Percentiles rank a stretch among this genome's conserved stretches.
phyloP scores from a whole-genome alignment of 768 basidiomycete species.

The Candolleomyces aberdarensis region DNA sequence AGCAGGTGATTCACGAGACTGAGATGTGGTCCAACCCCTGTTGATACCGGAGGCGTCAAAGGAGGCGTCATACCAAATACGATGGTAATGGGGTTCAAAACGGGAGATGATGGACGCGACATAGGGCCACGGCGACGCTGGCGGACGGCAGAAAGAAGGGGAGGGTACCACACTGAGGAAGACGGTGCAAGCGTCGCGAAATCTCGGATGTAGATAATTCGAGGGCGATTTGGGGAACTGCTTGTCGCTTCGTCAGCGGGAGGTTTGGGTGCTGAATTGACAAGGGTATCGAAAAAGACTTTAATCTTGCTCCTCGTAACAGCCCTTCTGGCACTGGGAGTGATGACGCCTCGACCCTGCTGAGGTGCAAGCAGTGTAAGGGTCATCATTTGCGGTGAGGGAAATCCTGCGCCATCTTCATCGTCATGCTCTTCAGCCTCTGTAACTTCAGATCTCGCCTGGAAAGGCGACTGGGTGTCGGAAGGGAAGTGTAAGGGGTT shows the following conservation, averaged over 20 bases:
- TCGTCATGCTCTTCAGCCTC: slow-evolving; percentile 48
- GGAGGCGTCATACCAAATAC: slow-evolving; percentile 81
- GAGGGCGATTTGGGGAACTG: slow-evolving; percentile 37
- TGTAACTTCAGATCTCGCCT: slow-evolving; percentile 27
- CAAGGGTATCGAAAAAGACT: slow-evolving; percentile 72
- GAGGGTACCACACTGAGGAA: slow-evolving; percentile 76
- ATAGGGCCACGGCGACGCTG: slow-evolving; percentile 67
- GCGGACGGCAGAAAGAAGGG: slow-evolving; percentile 75
- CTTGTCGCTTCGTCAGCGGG: slow-evolving; percentile 6
- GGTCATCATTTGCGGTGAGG: slow-evolving; percentile 37
- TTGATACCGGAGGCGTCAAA: slow-evolving; percentile 11
- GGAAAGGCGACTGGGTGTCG: slow-evolving; percentile 17
- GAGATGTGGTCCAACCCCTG: slow-evolving; percentile 20
- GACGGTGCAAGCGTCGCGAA: slow-evolving; percentile 72
- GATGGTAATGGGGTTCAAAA: slow-evolving; percentile 71
- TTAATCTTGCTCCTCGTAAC: slow-evolving; percentile 56
- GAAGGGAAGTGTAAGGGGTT: slow-evolving; percentile 74
- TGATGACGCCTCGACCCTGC: slow-evolving; percentile 37
- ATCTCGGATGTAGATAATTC: slow-evolving; percentile 83
- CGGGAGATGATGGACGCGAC: slow-evolving; percentile 55
- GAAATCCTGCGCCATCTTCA: slow-evolving; percentile 24
- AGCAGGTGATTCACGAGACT: slow-evolving; percentile 44
- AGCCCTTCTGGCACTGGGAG: slow-evolving; percentile 39
- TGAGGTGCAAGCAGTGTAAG: slow-evolving; percentile 38
- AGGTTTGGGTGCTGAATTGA: slow-evolving; percentile 51